These are phyloP conservation scores for Saccharomyces eubayanus DNA, from an alignment of 805 yeast species.

Conservation along the genomic window DNA sequence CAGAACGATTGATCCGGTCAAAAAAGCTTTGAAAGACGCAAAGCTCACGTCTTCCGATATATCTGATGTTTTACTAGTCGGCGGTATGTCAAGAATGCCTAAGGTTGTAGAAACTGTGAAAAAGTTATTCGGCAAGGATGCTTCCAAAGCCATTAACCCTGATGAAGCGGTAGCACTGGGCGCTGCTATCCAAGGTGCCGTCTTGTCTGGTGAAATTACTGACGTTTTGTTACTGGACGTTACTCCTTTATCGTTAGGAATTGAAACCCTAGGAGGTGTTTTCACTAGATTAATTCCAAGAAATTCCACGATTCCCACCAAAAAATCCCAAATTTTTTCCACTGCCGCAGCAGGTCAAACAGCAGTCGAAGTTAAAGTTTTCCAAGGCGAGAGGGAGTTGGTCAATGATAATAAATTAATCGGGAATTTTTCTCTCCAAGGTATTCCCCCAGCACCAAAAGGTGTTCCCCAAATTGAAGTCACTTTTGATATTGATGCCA, in stretches of 20 bases:
- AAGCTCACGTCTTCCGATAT: constrained; percentile 53
- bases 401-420: constrained; percentile 93
- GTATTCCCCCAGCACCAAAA: constrained; percentile 75
- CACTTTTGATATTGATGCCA: constrained; percentile 90
- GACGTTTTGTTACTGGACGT: constrained; percentile 83
- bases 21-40: constrained; percentile 66
- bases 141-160: constrained; percentile 85
- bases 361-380: constrained; percentile 89
- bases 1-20: constrained; percentile 63
- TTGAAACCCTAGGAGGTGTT: constrained; percentile 94
- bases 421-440: constrained; percentile 88
- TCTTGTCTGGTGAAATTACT: constrained; percentile 83
- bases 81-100: constrained; percentile 86
- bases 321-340: constrained; percentile 89
- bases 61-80: constrained; percentile 67
- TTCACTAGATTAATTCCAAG: constrained; percentile 78
- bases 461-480: constrained; percentile 76
- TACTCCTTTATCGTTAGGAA: constrained; percentile 78
- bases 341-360: constrained; percentile 93
- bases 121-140: constrained; percentile 65
- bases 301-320: constrained; percentile 91
- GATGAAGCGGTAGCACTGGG: constrained; percentile 89
- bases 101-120: constrained; percentile 59
- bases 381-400: constrained; percentile 97
- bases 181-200: constrained; percentile 95